Percentiles rank a stretch among this genome's conserved stretches.
phyloP scores from a whole-genome alignment of 1,139 yeast genomes.

The Pichia sp. region DNA sequence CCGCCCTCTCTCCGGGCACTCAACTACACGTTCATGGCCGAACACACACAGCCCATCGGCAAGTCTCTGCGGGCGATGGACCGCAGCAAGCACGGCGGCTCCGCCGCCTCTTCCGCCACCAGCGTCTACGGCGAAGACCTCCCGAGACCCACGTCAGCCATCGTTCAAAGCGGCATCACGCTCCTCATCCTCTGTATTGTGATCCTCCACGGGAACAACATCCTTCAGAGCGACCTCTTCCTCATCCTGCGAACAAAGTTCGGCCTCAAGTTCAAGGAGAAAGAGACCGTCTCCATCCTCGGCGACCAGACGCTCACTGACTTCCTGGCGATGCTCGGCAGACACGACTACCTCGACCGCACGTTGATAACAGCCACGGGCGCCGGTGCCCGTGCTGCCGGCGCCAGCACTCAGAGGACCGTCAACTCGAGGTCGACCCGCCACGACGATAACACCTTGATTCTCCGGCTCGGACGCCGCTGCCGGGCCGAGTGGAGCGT shows the following conservation, averaged over 20 bases:
- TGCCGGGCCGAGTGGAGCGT: slow-evolving; percentile 33
- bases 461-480: slow-evolving; percentile 36
- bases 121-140: slow-evolving; percentile 14
- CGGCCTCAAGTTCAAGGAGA: slow-evolving; percentile 24
- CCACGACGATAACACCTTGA: slow-evolving; percentile 33
- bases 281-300: slow-evolving; percentile 20
- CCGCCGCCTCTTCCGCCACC: not conserved
- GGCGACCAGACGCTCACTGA: slow-evolving; percentile 27
- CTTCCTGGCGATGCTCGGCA: slow-evolving; percentile 22
- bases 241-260: slow-evolving; percentile 29
- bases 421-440: slow-evolving; percentile 13
- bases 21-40: slow-evolving; percentile 20
- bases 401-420: slow-evolving; percentile 11
- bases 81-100: not conserved
- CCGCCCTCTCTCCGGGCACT: slow-evolving; percentile 23
- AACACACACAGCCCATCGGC: slow-evolving; percentile 14
- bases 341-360: slow-evolving; percentile 24
- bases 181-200: slow-evolving; percentile 32
- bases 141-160: slow-evolving; percentile 26
- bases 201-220: slow-evolving; percentile 33
- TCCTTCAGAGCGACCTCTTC: slow-evolving; percentile 34
- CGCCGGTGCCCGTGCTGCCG: not conserved
- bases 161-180: slow-evolving; percentile 32
- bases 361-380: slow-evolving; percentile 14
- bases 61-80: slow-evolving; percentile 16